Evolutionary conservation across 352 stramenopile species (phyloP), one percentile per base, ranked within the genome.

Genomic region (Phytophthora europaea): DNA sequence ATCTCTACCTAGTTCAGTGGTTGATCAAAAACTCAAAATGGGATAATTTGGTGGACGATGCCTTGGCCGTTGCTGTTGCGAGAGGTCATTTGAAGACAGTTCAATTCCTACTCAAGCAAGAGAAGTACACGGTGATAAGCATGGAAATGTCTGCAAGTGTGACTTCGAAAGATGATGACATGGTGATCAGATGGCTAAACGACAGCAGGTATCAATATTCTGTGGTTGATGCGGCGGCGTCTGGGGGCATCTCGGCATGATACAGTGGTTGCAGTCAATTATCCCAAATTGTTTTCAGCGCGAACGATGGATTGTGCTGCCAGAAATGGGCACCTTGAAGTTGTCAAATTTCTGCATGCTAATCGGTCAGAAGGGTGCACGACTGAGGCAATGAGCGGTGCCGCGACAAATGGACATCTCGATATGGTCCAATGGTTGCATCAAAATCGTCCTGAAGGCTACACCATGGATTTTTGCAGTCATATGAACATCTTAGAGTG

Each of bases 301-400:
- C 15, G 38, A 45, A n/a, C 38, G 38, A 45, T 45, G 38, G 38
- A 45, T 45, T 45, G 38, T 45, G 38, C 64, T 13, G 64, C 64
- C 6, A 34, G 6, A 48, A 45, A 65, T 43, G 64, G 64, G 8
- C 54, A 70, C 38, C 54, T 65, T 22, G 54, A 70, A 36, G 36
- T 65, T 20, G 18, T 71, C 10, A 26, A 7, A 31, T 66, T 47
- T 47, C 20, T 66, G 12, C 47, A 71, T 53, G 15, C 0, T 4
- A 48, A 55, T n/a, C 26, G 34, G 1, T 34, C 61, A 12, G 36
- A 38, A 48, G 50, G 22, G 16, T 71, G 33, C 28, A 34, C 53
- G 15, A 16, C 38, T 45, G 18, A 16, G 18, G 38, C 38, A 16
- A 45, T 45, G 38, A 6, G 18, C 13, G 38, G 38, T 12, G 38